Base-by-base conservation (phyloP, 148 eudicot species). In the Linanthus parryae region DNA sequence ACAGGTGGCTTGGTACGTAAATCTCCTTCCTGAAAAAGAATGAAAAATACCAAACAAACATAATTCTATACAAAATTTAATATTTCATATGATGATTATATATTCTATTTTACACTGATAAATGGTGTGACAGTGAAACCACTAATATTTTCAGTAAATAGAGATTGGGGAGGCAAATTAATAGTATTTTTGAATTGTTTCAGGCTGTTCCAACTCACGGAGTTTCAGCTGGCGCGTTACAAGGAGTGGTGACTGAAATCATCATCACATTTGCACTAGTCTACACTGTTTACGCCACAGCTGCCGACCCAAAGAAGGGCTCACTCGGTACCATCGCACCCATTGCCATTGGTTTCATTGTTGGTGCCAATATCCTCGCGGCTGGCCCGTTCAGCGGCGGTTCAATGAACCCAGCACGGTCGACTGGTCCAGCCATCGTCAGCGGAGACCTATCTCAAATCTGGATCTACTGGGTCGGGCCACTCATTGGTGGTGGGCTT, bases 331-430 rank as follows among this genome's bases (percentile, higher is more conserved):
- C 54, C 5, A 66, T 87, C 40, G 95, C 95, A 7, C 91, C 91
- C 15, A 68, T 87, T 18, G 92, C 96, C 11, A 87, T 87, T 43
- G 88, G 96, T 14, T 78, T 84, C 80, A 78, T 83, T 52, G 91
- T 83, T 42, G 91, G 91, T 16, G 95, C 95, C 30, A 86, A 83
- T 71, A 87, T 87, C 37, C 57, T 83, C 13, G 96, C 88, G 17
- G 92, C 88, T 0, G 96, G 92, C 46, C 88, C 96, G 44, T 83
- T 87, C 29, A 77, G 82, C 25, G 95, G 95, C 17, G 92, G 91
- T 0, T 87, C 95, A 7, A 87, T 87, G 95, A 87, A 87, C 75
- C 95, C 91, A n/a, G 92, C 95, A 30, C 84, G 88, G 0, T 87
- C 95, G 15, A 72, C 84, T 19, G 95, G 91, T 30, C 95, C 95